Base-by-base conservation (phyloP, 768 basidiomycete genomes). In the Rhodotorula babjevae region DNA sequence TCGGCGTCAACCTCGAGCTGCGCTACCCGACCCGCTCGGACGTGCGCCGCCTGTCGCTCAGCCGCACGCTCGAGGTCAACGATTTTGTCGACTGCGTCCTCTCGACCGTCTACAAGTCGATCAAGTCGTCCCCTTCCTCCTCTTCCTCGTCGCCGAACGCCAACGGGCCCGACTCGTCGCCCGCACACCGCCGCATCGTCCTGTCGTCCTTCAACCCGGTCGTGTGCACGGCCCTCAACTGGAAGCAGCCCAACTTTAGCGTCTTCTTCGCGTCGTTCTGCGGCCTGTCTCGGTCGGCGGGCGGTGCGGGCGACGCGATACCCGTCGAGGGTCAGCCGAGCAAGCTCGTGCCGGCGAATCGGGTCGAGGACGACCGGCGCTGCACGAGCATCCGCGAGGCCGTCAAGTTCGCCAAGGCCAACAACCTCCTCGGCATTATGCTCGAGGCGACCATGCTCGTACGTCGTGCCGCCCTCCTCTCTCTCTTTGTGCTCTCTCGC, bases 201-300 rank as follows among this genome's bases (percentile, higher is more conserved):
- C 93, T 99, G 79, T 89, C 89, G 52, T 95, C 93, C 12, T 98
- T 91, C 81, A 89, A 90, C 61, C 91, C 94, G 16, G 88, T 91
- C 79, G 87, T 93, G 0, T 95, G 93, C 81, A 87, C 91, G 15
- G 89, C 91, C 25, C 81, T 97, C 67, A 98, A 99, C 79, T 98
- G 95, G 96, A 99, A 99, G 82, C 95, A 99, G 81, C 95, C 95
- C 21, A 98, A 98, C 81, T 98, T 95, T 92, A 82, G 95, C 65
- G 94, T 98, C 50, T 96, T 98, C 83, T 91, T 96, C 80, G 88
- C 90, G 15, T 90, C 91, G 14, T 87, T 87, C 77, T 97, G 94
- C 80, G 93, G 93, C 40, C 86, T 88, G 29, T 80, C 83, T 78
- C 74, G 83, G 75, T 16, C 59, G 5, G 31, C 58, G 3, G 60